These are phyloP conservation scores for Hymenoscyphus fructigenus DNA, from an alignment of 2,329 filamentous ascomycete genomes.

Conservation along the genomic window DNA sequence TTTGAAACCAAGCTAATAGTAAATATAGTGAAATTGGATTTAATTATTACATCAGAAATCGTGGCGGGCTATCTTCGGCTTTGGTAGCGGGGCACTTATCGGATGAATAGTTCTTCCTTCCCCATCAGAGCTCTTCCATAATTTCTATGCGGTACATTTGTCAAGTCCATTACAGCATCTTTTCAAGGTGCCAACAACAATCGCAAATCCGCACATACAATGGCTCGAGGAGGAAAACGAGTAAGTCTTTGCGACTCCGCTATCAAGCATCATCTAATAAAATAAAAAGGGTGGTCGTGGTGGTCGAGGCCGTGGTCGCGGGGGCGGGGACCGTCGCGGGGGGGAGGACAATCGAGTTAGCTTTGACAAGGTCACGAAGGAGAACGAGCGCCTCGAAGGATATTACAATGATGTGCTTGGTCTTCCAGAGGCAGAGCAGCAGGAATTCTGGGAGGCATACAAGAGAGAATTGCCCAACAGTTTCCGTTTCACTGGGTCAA, in stretches of 20 bases:
- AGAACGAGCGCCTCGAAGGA: slow-evolving; percentile 80
- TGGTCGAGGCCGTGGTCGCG: slow-evolving; percentile 21
- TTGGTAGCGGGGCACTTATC: neutral
- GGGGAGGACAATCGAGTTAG: slow-evolving; percentile 41
- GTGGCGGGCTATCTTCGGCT: neutral
- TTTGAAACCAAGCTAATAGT: too few species aligned
- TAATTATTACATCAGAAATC: neutral
- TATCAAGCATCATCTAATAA: neutral
- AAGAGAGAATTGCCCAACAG: slow-evolving; percentile 89
- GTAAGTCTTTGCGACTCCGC: slow-evolving; percentile 20
- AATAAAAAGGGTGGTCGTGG: slow-evolving; percentile 21
- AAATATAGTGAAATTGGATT: neutral
- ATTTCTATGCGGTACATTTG: neutral
- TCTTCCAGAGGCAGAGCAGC: slow-evolving; percentile 73
- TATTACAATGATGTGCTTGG: slow-evolving; percentile 82
- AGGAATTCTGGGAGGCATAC: slow-evolving; percentile 81
- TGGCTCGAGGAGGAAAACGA: slow-evolving; percentile 35
- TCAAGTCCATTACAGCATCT: neutral
- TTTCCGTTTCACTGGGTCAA: slow-evolving; percentile 95
- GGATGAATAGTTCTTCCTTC: neutral
- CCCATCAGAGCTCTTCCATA: neutral
- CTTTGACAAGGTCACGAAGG: slow-evolving; percentile 63
- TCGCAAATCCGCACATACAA: slow-evolving; percentile 13
- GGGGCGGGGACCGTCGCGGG: slow-evolving; percentile 24
- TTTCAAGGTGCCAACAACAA: neutral